Evolutionary conservation across 129 eudicot species (phyloP).

Genomic region (Dittrichia graveolens): DNA sequence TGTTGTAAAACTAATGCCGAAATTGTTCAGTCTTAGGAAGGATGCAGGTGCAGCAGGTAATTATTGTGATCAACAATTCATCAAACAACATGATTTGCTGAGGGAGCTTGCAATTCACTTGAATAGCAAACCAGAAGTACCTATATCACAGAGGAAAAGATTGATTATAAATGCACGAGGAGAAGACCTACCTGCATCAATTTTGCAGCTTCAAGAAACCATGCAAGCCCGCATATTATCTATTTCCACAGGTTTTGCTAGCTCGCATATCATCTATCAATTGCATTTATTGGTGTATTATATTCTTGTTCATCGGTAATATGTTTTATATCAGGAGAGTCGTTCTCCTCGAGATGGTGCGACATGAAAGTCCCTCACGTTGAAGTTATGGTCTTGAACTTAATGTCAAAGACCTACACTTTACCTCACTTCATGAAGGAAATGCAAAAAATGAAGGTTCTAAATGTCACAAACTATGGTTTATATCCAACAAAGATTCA

Average conservation of each 20-base stretch:
- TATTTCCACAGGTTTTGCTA: conserved; percentile 43
- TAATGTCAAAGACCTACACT: conserved; percentile 33
- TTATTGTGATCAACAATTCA: conserved; percentile 39
- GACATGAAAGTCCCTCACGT: conserved; percentile 36
- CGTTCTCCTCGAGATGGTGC: conserved; percentile 46
- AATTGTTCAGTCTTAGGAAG: conserved; percentile 19
- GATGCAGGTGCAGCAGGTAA: conserved; percentile 8
- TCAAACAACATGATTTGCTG: conserved; percentile 48
- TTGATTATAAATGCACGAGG: conserved; percentile 36
- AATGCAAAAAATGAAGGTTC: conserved; percentile 39
- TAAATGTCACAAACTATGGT: conserved; percentile 51
- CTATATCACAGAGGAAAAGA: conserved; percentile 36
- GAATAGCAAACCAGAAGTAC: conserved; percentile 30
- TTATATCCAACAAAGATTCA: conserved; percentile 28
- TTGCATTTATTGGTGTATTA: background rate
- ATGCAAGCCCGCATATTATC: conserved; percentile 42
- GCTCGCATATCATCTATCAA: background rate
- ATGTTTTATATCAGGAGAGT: conserved; percentile 38
- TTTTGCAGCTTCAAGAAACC: conserved; percentile 12
- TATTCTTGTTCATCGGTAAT: background rate
- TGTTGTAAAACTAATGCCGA: background rate
- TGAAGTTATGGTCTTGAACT: conserved; percentile 49
- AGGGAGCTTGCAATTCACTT: conserved; percentile 52
- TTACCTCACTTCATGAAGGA: conserved; percentile 42
- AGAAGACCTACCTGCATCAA: conserved; percentile 32